Evolutionary conservation across 345 rosid species (phyloP).

Genomic region (Populus ilicifolia): DNA sequence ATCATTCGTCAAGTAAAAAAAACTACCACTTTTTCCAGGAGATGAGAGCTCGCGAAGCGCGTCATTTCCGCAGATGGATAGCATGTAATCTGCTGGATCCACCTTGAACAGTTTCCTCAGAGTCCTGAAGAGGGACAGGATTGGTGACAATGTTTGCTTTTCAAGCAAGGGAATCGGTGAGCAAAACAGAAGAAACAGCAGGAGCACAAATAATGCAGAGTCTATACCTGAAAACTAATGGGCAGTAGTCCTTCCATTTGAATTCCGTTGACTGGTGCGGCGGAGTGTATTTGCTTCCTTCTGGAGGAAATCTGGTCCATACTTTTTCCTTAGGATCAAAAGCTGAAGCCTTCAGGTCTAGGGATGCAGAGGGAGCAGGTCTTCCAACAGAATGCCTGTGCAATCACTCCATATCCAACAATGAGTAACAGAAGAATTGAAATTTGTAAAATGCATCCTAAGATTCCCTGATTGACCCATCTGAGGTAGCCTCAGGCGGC

Average conservation of each 20-base stretch:
- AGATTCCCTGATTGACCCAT: too few species aligned
- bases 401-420: neutral
- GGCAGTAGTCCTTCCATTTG: conserved; percentile 97
- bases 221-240: conserved; percentile 75
- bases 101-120: conserved; percentile 90
- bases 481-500: too few species aligned
- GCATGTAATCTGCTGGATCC: conserved; percentile 94
- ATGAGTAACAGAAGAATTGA: too few species aligned
- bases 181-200: neutral
- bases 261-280: conserved; percentile 86
- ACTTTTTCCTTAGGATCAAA: conserved; percentile 89
- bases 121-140: conserved; percentile 41
- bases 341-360: conserved; percentile 84
- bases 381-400: conserved; percentile 83
- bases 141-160: too few species aligned
- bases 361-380: conserved; percentile 63
- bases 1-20: conserved; percentile 82
- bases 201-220: neutral
- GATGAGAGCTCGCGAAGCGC: conserved; percentile 94
- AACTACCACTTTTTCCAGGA: conserved; percentile 98
- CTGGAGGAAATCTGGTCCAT: conserved; percentile 91
- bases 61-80: conserved; percentile 85
- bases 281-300: conserved; percentile 86
- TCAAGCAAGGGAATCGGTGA: too few species aligned
- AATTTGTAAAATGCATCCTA: too few species aligned